Percentiles rank a stretch among this genome's conserved stretches.
Conservation (phyloP, 2,329 filamentous ascomycete genomes). For the Botrytis paeoniae region DNA sequence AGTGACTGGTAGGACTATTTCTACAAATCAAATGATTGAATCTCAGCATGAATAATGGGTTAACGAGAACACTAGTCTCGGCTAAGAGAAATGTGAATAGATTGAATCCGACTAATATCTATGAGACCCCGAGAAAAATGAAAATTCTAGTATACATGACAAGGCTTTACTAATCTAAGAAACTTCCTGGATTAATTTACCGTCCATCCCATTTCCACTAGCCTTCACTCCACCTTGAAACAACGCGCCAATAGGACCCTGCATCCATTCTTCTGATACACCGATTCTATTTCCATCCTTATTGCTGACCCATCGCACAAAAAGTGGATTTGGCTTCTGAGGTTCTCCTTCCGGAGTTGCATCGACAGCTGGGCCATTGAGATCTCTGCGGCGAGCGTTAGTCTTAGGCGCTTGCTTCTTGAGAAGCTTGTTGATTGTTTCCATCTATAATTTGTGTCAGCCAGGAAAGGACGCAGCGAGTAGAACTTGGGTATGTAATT, state of each 20-base stretch:
- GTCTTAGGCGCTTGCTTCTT: conserved; percentile 82
- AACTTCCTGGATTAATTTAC: conserved; percentile 39
- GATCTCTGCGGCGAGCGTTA: conserved; percentile 46
- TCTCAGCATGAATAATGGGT: neutral
- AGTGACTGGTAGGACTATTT: neutral
- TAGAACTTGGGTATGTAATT: conserved; percentile 1
- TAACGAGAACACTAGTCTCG: neutral
- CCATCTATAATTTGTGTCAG: conserved; percentile 55
- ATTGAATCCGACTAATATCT: neutral
- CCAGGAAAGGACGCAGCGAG: neutral
- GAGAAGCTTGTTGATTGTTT: conserved; percentile 86
- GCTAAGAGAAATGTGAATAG: neutral
- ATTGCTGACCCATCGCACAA: conserved; percentile 69
- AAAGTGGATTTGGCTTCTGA: conserved; percentile 55
- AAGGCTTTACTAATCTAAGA: conserved; percentile 19
- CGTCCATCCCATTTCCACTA: conserved; percentile 25
- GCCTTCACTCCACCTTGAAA: conserved; percentile 45
- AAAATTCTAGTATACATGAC: neutral
- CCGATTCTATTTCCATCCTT: conserved; percentile 60
- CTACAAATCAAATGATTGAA: neutral
- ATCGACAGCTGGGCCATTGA: conserved; percentile 43
- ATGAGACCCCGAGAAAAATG: neutral
- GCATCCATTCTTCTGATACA: conserved; percentile 66
- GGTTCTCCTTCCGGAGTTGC: conserved; percentile 47
- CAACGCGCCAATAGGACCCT: conserved; percentile 57